Evolutionary conservation across 1,284 basidiomycete species (phyloP), one percentile per base, ranked within the genome.

Genomic region (Sporisorium reilianum): DNA sequence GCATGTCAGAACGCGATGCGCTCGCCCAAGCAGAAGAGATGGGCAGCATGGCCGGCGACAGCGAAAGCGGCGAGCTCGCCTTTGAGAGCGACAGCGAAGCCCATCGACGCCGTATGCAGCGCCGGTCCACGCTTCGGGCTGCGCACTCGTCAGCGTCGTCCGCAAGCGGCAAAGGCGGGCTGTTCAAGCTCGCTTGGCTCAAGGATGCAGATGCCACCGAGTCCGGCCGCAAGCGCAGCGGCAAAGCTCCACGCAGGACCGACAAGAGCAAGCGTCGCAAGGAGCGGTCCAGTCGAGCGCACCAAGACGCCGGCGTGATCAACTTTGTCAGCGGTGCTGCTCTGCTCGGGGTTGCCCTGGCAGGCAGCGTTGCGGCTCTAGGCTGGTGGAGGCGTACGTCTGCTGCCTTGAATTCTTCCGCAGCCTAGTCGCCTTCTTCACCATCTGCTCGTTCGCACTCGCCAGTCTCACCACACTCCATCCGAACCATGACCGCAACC

Each of bases 261-360:
- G 58, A 62, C 5, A 63, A 54, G 57, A 59, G 36, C 42, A 74
- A 74, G 42, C 54, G 64, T 32, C 54, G 57, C 25, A 58, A 55
- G 45, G 70, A 67, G 23, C 64, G 61, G 11, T 22, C 32, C 18
- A 52, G 55, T 20, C 32, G 65, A 28, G 60, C 48, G 11, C 58
- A 44, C 9, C 55, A 54, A 16, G 74, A 76, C 11, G 65, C 59
- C 8, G 74, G 74, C 14, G 56, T 72, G 20, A 57, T 76, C 58
- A 69, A 68, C 55, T 68, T 76, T 66, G 69, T 76, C 58, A 76
- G 74, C 30, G 74, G 74, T 23, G 74, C 74, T 18, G 74, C 74
- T 20, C 41, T 76, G 26, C 65, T 76, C 7, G 69, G 74, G 9
- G 74, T 76, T 1, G 74, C 74, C 2, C 42, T 76, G 51, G 74